Conservation (phyloP, 768 basidiomycete genomes). For the Kwoniella europaea region DNA sequence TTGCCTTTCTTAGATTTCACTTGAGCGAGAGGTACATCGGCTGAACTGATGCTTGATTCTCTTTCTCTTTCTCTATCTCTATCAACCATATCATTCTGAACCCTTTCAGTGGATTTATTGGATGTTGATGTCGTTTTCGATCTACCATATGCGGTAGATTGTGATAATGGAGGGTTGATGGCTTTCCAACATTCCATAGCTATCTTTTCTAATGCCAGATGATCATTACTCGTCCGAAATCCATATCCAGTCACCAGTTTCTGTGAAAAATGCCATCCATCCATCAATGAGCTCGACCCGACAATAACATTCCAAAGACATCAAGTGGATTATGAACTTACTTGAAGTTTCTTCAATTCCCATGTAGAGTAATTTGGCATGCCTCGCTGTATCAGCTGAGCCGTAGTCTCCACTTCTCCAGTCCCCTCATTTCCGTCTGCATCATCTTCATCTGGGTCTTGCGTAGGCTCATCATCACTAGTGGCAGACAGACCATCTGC, state of each 20-base stretch:
- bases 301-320: not conserved
- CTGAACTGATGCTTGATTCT: conserved; percentile 32
- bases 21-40: conserved; percentile 39
- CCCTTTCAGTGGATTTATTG: not conserved
- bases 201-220: conserved; percentile 26
- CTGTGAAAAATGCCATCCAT: no score
- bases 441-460: not conserved
- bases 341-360: conserved; percentile 41
- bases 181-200: conserved; percentile 46
- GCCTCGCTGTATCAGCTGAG: conserved; percentile 31
- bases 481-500: not conserved
- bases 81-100: not conserved
- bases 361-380: conserved; percentile 49
- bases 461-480: not conserved
- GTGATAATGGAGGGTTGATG: conserved; percentile 26
- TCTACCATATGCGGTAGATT: not conserved
- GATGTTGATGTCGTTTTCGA: not conserved
- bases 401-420: conserved; percentile 7
- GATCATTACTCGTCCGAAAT: conserved; percentile 14
- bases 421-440: not conserved
- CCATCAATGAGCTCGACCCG: conserved; percentile 9
- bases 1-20: conserved; percentile 16
- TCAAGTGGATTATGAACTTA: conserved; percentile 5
- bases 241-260: conserved; percentile 31
- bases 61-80: not conserved